phyloP scores from a whole-genome alignment of 164 flowering plant genomes.

The Vitis amurensis region DNA sequence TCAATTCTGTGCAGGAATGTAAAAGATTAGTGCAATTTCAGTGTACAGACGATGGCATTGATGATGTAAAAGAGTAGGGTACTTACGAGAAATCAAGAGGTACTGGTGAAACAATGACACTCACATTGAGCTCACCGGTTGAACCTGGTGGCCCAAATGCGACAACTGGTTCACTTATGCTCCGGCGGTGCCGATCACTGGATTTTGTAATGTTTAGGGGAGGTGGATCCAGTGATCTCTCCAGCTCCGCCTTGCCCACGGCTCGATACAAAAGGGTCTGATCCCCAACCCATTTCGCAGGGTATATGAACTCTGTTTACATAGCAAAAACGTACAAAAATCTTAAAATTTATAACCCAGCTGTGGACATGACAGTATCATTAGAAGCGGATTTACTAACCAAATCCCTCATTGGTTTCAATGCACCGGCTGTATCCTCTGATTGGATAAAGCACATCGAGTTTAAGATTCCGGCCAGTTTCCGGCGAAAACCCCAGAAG shows the following conservation, averaged over 20 bases:
- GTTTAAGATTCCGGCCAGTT: constrained; percentile 60
- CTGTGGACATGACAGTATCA: background rate
- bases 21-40: no score
- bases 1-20: constrained; percentile 52
- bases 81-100: constrained; percentile 82
- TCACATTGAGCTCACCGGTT: constrained; percentile 90
- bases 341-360: no score
- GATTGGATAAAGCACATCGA: constrained; percentile 83
- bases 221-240: constrained; percentile 82
- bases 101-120: constrained; percentile 84
- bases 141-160: constrained; percentile 96
- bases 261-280: constrained; percentile 78
- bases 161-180: constrained; percentile 65
- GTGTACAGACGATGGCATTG: no score
- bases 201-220: constrained; percentile 32
- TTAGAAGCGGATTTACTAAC: constrained; percentile 37
- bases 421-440: constrained; percentile 76
- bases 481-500: constrained; percentile 80
- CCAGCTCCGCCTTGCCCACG: constrained; percentile 53
- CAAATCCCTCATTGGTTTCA: constrained; percentile 71
- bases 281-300: constrained; percentile 88
- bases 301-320: constrained; percentile 79
- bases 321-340: background rate
- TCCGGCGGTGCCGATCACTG: constrained; percentile 29
- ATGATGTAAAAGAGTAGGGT: no score